phyloP scores from a whole-genome alignment of 2,329 filamentous ascomycete genomes.

The Colletotrichum sp. region DNA sequence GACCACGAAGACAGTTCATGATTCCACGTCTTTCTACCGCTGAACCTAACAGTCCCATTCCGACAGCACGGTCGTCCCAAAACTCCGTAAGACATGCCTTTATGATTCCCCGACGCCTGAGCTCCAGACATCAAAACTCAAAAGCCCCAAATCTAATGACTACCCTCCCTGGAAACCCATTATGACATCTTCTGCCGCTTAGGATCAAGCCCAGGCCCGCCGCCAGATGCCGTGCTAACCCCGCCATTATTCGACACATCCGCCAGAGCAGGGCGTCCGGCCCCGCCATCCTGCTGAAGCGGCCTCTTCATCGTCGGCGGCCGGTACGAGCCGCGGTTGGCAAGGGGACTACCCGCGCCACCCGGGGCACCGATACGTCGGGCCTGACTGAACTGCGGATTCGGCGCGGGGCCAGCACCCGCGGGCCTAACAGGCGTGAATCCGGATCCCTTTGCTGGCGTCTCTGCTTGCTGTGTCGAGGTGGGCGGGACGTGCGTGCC shows the following conservation, averaged over 20 bases:
- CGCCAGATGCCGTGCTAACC: constrained; percentile 23
- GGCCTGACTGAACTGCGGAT: constrained; percentile 58
- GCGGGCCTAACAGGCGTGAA: constrained; percentile 19
- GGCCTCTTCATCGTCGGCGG: constrained; percentile 57
- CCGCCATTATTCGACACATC: constrained; percentile 55
- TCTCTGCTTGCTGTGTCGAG: constrained; percentile 26
- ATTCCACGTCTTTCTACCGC: background rate
- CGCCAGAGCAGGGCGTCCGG: constrained; percentile 48
- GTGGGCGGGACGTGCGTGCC: constrained; percentile 55
- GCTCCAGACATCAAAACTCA: background rate
- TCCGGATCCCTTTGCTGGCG: constrained; percentile 20
- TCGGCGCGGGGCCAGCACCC: constrained; percentile 37
- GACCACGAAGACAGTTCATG: background rate
- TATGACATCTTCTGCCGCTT: constrained; percentile 56
- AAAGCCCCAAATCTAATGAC: background rate
- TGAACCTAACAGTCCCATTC: background rate
- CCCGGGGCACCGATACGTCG: constrained; percentile 66
- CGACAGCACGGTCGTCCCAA: background rate
- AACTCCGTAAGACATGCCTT: background rate
- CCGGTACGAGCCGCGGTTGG: constrained; percentile 63
- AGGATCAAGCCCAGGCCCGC: constrained; percentile 41
- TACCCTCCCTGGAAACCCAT: background rate
- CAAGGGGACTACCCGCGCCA: constrained; percentile 58
- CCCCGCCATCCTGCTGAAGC: constrained; percentile 26
- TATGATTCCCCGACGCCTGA: background rate